Percentiles rank a stretch among this genome's conserved stretches.
Evolutionary conservation across 2,329 filamentous ascomycete genomes (phyloP).

Genomic region (Pseudogymnoascus sp.): DNA sequence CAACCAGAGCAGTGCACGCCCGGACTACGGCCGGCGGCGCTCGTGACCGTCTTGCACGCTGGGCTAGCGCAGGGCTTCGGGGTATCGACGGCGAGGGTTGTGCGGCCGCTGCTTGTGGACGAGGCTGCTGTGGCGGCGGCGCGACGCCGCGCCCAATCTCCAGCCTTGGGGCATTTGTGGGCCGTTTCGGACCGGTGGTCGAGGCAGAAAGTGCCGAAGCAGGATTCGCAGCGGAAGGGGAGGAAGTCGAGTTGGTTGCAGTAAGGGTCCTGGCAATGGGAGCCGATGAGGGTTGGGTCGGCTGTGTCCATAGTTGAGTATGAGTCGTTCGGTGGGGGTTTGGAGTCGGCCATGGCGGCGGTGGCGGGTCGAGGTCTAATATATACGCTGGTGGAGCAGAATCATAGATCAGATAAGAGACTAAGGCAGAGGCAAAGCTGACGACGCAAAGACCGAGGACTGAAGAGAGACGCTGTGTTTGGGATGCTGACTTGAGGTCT

Average conservation of each 20-base stretch:
- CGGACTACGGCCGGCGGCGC: conserved; percentile 42
- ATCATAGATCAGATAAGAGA: background rate
- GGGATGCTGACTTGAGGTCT: conserved; percentile 3
- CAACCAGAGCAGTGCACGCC: conserved; percentile 66
- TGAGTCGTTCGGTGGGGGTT: conserved; percentile 42
- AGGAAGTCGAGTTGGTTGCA: conserved; percentile 96
- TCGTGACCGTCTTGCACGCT: conserved; percentile 62
- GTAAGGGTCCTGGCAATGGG: conserved; percentile 84
- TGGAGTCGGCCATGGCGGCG: conserved; percentile 47
- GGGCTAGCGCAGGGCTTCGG: conserved; percentile 63
- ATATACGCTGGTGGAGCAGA: background rate
- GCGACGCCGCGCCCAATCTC: conserved; percentile 55
- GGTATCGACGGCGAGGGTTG: conserved; percentile 46
- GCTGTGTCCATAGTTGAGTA: conserved; percentile 67
- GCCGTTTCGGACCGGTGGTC: conserved; percentile 84
- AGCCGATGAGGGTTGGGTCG: conserved; percentile 80
- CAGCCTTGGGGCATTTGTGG: conserved; percentile 59
- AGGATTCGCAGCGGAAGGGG: conserved; percentile 89
- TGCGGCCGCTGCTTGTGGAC: conserved; percentile 40
- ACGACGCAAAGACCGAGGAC: background rate
- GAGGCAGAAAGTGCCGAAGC: conserved; percentile 77
- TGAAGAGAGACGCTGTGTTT: background rate
- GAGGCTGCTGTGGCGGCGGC: conserved; percentile 48
- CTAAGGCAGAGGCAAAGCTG: background rate
- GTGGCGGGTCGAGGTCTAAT: background rate